A percentile compares a stretch with the other conserved stretches of the same genome.
phyloP scores from a whole-genome alignment of 345 rosid genomes.

The Camelina hispida region DNA sequence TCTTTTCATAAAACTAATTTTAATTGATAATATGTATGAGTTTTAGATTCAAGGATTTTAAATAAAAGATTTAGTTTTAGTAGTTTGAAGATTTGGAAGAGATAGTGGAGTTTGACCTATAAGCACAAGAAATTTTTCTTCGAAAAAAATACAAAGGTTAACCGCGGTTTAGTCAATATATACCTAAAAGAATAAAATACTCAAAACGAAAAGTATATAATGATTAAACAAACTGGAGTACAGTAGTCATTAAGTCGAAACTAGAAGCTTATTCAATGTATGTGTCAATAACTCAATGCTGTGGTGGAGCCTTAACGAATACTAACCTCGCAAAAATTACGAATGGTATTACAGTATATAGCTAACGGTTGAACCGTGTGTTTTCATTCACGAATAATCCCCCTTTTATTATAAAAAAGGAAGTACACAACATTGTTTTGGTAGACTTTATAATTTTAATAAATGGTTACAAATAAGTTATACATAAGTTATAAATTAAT shows the following conservation, averaged over 20 bases:
- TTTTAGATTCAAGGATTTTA: conserved; percentile 4
- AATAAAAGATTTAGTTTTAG: conserved; percentile 5
- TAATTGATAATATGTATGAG: background rate
- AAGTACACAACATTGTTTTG: too few species aligned
- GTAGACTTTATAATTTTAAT: too few species aligned
- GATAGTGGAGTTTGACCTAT: conserved; percentile 44
- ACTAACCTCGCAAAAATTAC: background rate
- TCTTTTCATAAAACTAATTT: background rate
- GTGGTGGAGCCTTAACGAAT: background rate
- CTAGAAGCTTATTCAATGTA: conserved; percentile 28
- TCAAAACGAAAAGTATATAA: background rate
- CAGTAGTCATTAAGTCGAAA: conserved; percentile 15
- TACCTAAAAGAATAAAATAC: conserved; percentile 34
- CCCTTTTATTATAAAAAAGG: too few species aligned
- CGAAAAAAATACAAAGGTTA: conserved; percentile 17
- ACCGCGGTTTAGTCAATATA: conserved; percentile 35
- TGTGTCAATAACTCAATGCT: background rate
- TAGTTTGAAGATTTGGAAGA: conserved; percentile 4
- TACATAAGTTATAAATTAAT: too few species aligned
- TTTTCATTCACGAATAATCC: background rate
- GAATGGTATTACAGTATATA: background rate
- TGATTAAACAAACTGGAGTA: background rate
- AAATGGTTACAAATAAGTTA: too few species aligned
- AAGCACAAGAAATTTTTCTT: conserved; percentile 25
- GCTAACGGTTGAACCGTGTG: background rate